These are phyloP conservation scores for Glycine soja DNA, from an alignment of 306 rosid genomes.

Conservation along the genomic window DNA sequence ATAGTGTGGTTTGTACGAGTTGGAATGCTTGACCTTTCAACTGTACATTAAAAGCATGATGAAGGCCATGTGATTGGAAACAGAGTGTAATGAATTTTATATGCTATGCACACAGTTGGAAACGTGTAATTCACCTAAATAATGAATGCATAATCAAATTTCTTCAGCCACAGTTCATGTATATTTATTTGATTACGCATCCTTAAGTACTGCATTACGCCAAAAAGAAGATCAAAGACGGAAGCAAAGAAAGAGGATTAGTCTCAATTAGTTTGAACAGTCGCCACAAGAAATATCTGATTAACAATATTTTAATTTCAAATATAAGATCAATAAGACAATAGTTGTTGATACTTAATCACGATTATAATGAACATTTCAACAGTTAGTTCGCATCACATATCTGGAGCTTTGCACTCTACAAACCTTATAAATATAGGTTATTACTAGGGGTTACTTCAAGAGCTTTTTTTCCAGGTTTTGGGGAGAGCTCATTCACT, in stretches of 20 bases:
- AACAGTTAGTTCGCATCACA: constrained; percentile 7
- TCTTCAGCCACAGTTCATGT: constrained; percentile 23
- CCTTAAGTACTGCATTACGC: constrained; percentile 13
- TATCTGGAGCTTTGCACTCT: constrained; percentile 48
- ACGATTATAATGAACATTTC: constrained; percentile 14
- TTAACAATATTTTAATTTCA: constrained; percentile 29
- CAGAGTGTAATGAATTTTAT: constrained; percentile 44
- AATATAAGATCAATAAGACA: constrained; percentile 29
- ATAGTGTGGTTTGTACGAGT: constrained; percentile 44
- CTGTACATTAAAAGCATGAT: constrained; percentile 40
- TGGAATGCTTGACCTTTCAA: constrained; percentile 48
- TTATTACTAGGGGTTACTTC: constrained; percentile 34
- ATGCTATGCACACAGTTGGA: constrained; percentile 46
- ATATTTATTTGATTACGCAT: constrained; percentile 1
- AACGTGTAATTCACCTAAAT: constrained; percentile 25
- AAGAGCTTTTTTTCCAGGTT: constrained; percentile 54
- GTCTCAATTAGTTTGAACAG: constrained; percentile 18
- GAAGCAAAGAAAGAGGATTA: not conserved
- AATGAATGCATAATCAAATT: constrained; percentile 47
- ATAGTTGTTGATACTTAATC: constrained; percentile 22
- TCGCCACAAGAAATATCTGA: constrained; percentile 21
- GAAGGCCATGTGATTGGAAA: constrained; percentile 54
- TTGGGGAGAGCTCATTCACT: constrained; percentile 41
- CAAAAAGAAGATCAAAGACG: constrained; percentile 10
- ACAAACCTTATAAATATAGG: constrained; percentile 50